These are phyloP conservation scores for Rhodotorula sp. DNA, from an alignment of 1,284 basidiomycete genomes.

Conservation along the genomic window DNA sequence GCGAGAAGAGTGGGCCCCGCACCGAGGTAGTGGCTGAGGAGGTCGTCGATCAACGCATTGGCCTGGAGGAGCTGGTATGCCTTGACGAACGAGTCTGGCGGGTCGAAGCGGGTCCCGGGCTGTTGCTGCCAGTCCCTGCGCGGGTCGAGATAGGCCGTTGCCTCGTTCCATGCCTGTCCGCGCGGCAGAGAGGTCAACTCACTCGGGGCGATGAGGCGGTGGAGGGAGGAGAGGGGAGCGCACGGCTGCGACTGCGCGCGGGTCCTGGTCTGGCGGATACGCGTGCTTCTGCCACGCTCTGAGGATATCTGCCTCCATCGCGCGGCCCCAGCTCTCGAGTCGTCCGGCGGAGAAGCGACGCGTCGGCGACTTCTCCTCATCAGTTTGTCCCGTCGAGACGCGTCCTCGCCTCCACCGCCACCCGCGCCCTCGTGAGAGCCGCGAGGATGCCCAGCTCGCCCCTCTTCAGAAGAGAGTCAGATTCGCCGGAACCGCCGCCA, in stretches of 20 bases:
- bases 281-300: slow-evolving; percentile 11
- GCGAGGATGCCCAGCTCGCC: background rate
- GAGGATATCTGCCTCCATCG: slow-evolving; percentile 22
- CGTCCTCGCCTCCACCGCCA: background rate
- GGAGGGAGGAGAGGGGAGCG: background rate
- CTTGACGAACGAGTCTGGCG: background rate
- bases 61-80: slow-evolving; percentile 9
- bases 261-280: background rate
- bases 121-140: background rate
- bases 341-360: too few relatives aligned
- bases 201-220: too few relatives aligned
- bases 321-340: background rate
- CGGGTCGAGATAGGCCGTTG: background rate
- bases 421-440: background rate
- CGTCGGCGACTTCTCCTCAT: background rate
- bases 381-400: background rate
- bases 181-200: background rate
- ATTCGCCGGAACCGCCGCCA: background rate
- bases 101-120: background rate
- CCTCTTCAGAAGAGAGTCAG: slow-evolving; percentile 5
- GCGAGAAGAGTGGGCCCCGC: slow-evolving; percentile 54
- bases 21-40: slow-evolving; percentile 62
- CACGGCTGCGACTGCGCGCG: background rate
- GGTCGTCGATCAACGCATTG: slow-evolving; percentile 56
- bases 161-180: background rate